Percentiles rank a stretch among this genome's conserved stretches.
phyloP scores from a whole-genome alignment of 192 early-diverging fungal genomes.

The Backusella psychrophila region DNA sequence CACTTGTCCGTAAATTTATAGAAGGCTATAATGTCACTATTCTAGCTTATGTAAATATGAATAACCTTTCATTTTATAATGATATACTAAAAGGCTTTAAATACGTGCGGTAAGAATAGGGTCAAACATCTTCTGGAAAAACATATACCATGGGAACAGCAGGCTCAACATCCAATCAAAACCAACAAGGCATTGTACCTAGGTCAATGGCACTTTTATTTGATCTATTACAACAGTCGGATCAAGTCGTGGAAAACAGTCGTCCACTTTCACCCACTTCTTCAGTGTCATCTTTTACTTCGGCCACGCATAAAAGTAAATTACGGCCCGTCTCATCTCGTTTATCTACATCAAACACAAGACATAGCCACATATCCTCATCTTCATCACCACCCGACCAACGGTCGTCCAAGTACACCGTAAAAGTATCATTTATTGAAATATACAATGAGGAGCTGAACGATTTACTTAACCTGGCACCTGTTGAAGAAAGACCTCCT shows the following conservation, averaged over 20 bases:
- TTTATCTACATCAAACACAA: not conserved
- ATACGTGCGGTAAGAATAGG: constrained; percentile 12
- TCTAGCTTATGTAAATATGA: constrained; percentile 71
- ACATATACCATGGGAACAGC: constrained; percentile 95
- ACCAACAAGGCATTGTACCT: constrained; percentile 60
- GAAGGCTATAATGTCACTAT: constrained; percentile 92
- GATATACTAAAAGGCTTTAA: not conserved
- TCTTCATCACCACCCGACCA: not conserved
- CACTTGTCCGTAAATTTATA: constrained; percentile 31
- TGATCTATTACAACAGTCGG: constrained; percentile 54
- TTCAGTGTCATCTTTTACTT: constrained; percentile 70
- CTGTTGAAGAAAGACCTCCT: constrained; percentile 52
- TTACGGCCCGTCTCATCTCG: constrained; percentile 13
- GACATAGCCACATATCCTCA: constrained; percentile 26
- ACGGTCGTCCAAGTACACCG: constrained; percentile 18
- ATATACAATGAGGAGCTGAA: constrained; percentile 96
- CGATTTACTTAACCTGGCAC: constrained; percentile 72
- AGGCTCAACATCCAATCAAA: constrained; percentile 14
- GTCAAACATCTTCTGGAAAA: constrained; percentile 92
- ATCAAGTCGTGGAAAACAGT: constrained; percentile 84
- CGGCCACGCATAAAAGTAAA: constrained; percentile 54
- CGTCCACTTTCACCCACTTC: constrained; percentile 87
- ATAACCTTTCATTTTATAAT: constrained; percentile 7
- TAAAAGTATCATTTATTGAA: constrained; percentile 87
- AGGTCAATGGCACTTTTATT: constrained; percentile 66